These are phyloP conservation scores for Xylaria sp. DNA, from an alignment of 2,329 filamentous ascomycete genomes.

Conservation along the genomic window DNA sequence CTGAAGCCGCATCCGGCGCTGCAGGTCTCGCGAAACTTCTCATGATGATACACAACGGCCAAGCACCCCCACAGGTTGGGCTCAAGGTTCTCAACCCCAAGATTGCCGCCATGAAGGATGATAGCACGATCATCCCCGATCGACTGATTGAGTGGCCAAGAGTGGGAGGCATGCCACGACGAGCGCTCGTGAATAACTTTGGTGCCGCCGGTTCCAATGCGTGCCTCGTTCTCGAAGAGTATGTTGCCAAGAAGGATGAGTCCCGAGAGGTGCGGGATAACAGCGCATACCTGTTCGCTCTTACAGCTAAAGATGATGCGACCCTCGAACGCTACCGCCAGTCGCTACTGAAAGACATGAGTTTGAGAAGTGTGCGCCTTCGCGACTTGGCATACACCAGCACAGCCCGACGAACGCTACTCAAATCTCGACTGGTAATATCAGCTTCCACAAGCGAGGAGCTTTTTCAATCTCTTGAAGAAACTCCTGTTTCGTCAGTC, in stretches of 20 bases:
- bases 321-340: constrained; percentile 5
- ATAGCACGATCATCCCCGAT: constrained; percentile 10
- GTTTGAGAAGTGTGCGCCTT: neutral
- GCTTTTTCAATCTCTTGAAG: neutral
- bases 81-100: constrained; percentile 15
- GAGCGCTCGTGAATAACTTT: constrained; percentile 34
- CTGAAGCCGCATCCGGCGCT: constrained; percentile 27
- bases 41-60: constrained; percentile 27
- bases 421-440: neutral
- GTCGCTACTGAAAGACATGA: neutral
- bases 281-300: constrained; percentile 10
- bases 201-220: constrained; percentile 25
- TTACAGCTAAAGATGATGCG: constrained; percentile 17
- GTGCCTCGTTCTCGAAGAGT: constrained; percentile 25
- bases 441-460: neutral
- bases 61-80: constrained; percentile 13
- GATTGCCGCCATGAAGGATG: constrained; percentile 8
- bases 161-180: constrained; percentile 11
- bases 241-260: neutral
- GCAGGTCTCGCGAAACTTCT: constrained; percentile 28
- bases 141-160: constrained; percentile 3
- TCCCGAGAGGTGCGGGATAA: neutral
- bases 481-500: neutral
- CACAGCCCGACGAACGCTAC: neutral
- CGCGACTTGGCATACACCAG: neutral